Percentiles rank a stretch among this genome's conserved stretches.
Evolutionary conservation across 306 rosid species (phyloP).

Genomic region (barrel medic (Medicago truncatula)): MtrunA17r5.0-ANR NC_053044.1:56551501-56552000

Average conservation of each 20-base stretch:
- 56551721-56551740: constrained; percentile 10
- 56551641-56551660: background rate
- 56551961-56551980: background rate
- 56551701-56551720: background rate
- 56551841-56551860: background rate
- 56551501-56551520: background rate
- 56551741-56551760: constrained; percentile 12
- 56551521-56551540: background rate
- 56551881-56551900: constrained; percentile 21
- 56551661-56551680: background rate
- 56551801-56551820: background rate
- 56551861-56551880: constrained; percentile 17
- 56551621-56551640: background rate
- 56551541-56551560: constrained; percentile 9
- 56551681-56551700: constrained; percentile 4
- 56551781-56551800: background rate
- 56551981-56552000: constrained; percentile 4
- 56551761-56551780: background rate
- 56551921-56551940: background rate
- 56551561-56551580: constrained; percentile 16
- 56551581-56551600: background rate
- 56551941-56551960: background rate
- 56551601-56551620: background rate
- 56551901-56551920: constrained; percentile 7
- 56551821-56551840: background rate